Percentiles rank a stretch among this genome's conserved stretches.
phyloP scores from a whole-genome alignment of 169 alveolate genomes.

The Toxoplasma gondii region DNA sequence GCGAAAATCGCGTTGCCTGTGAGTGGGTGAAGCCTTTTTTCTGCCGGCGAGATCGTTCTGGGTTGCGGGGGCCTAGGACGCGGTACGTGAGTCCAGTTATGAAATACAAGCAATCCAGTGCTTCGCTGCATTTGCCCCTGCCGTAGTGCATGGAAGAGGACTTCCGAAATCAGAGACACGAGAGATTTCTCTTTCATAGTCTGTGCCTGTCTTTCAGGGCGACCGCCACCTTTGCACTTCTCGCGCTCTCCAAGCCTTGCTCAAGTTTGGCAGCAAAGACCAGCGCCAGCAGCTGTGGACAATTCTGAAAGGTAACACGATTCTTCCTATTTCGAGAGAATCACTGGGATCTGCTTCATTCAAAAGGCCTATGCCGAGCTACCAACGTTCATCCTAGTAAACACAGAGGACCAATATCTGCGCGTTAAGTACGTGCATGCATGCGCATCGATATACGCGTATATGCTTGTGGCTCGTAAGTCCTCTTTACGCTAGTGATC shows the following conservation, averaged over 20 bases:
- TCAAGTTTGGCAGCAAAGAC: conserved; percentile 33
- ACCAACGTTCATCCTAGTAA: neutral
- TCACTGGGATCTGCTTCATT: neutral
- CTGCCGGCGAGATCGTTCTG: too few species aligned
- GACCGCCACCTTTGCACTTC: conserved; percentile 59
- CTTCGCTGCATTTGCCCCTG: too few species aligned
- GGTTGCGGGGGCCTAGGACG: too few species aligned
- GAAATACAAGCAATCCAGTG: too few species aligned
- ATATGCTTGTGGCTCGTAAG: neutral
- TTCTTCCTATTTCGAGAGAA: neutral
- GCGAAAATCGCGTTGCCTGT: too few species aligned
- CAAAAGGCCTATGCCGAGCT: too few species aligned
- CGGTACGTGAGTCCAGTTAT: too few species aligned
- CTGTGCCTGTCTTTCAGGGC: neutral
- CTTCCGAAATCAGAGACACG: neutral
- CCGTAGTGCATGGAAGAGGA: too few species aligned
- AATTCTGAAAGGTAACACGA: neutral
- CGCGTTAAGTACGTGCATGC: neutral
- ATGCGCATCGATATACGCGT: neutral
- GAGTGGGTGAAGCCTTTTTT: too few species aligned
- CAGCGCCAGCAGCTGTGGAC: conserved; percentile 39
- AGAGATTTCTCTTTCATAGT: neutral
- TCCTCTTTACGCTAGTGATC: too few species aligned
- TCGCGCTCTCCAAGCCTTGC: conserved; percentile 23
- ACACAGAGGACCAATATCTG: neutral